A percentile compares a stretch with the other conserved stretches of the same genome.
phyloP scores from a whole-genome alignment of 1,139 yeast genomes.

The Saccharomycopsis crataegensis region DNA sequence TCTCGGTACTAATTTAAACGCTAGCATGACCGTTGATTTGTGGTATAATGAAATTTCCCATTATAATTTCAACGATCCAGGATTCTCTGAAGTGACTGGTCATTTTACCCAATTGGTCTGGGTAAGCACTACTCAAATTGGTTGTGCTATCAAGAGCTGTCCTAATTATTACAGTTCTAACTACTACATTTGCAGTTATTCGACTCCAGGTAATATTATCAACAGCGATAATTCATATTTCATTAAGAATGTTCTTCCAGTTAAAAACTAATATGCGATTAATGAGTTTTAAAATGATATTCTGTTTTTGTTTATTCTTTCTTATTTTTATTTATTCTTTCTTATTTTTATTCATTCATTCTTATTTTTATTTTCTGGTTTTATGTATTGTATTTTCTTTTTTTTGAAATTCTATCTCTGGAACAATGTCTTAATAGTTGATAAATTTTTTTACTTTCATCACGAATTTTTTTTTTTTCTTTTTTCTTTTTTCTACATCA shows the following conservation, averaged over 20 bases:
- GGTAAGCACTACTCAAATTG: constrained; percentile 37
- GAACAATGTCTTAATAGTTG: too few species aligned
- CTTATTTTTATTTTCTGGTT: too few species aligned
- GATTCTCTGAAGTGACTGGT: constrained; percentile 37
- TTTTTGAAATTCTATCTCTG: too few species aligned
- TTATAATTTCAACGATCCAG: constrained; percentile 39
- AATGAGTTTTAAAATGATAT: too few species aligned
- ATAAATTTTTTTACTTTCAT: too few species aligned
- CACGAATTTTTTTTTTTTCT: too few species aligned
- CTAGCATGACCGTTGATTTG: constrained; percentile 37
- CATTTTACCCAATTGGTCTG: constrained; percentile 51
- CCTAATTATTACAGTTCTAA: constrained; percentile 38
- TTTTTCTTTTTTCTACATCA: too few species aligned
- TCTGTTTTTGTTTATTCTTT: too few species aligned
- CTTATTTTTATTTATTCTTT: too few species aligned
- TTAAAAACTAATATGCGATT: too few species aligned
- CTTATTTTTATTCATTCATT: too few species aligned
- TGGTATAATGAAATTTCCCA: constrained; percentile 42
- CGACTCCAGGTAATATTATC: constrained; percentile 43
- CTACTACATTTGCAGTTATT: constrained; percentile 47
- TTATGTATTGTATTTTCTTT: too few species aligned
- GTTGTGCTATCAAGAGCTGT: constrained; percentile 45
- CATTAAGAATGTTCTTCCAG: constrained; percentile 39
- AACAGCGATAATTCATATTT: constrained; percentile 33
- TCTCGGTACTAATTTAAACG: constrained; percentile 41